These are phyloP conservation scores for Mycena latifolia DNA, from an alignment of 768 basidiomycete genomes.

Conservation along the genomic window DNA sequence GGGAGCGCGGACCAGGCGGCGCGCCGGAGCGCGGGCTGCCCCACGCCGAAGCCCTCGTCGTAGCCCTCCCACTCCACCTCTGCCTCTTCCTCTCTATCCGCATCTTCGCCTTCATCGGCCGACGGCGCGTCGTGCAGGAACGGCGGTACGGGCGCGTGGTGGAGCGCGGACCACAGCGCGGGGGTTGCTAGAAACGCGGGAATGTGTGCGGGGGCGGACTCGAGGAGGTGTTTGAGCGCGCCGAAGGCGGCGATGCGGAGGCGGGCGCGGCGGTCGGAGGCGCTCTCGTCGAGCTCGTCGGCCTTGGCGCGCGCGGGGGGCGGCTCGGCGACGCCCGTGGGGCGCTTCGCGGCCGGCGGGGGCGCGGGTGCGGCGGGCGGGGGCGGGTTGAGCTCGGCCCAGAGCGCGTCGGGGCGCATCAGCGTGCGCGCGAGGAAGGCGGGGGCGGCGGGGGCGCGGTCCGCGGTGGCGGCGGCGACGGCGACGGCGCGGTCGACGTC, in stretches of 20 bases:
- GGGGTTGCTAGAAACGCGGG: slow-evolving; percentile 59
- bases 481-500: slow-evolving; percentile 79
- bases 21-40: slow-evolving; percentile 67
- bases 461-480: slow-evolving; percentile 47
- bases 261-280: slow-evolving; percentile 76
- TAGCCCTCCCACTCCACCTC: background rate
- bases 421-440: slow-evolving; percentile 65
- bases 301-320: slow-evolving; percentile 50
- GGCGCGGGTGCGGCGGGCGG: slow-evolving; percentile 53
- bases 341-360: slow-evolving; percentile 26
- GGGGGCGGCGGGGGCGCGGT: slow-evolving; percentile 47
- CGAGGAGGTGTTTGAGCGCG: slow-evolving; percentile 62
- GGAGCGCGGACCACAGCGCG: slow-evolving; percentile 71
- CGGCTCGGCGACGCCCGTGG: slow-evolving; percentile 16
- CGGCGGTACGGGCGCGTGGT: slow-evolving; percentile 55
- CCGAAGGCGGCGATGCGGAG: slow-evolving; percentile 78
- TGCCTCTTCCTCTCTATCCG: background rate
- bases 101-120: background rate
- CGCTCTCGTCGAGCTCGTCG: slow-evolving; percentile 79
- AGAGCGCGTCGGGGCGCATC: slow-evolving; percentile 72
- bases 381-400: slow-evolving; percentile 72
- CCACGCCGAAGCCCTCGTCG: slow-evolving; percentile 51
- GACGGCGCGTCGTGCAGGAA: slow-evolving; percentile 43
- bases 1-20: slow-evolving; percentile 63
- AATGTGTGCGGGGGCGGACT: slow-evolving; percentile 26